phyloP scores from a whole-genome alignment of 192 early-diverging fungal species.

The Mortierella claussenii region DNA sequence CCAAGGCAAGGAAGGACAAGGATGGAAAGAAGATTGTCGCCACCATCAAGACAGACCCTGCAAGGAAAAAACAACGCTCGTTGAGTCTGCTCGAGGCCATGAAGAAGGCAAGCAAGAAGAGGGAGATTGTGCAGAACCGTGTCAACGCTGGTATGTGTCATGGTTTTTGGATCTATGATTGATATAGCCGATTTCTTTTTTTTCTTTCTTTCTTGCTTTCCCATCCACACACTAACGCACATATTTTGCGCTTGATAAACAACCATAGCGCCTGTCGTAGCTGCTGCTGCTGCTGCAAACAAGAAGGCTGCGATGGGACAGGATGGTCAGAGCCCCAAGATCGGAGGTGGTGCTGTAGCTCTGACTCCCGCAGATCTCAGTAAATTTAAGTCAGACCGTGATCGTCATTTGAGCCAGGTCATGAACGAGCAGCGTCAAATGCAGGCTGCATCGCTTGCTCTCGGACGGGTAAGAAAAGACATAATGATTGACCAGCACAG shows the following conservation, averaged over 20 bases:
- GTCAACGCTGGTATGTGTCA: slow-evolving; percentile 32
- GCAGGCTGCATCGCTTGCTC: slow-evolving; percentile 56
- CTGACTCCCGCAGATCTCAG: slow-evolving; percentile 66
- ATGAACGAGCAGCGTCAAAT: slow-evolving; percentile 61
- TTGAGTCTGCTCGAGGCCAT: slow-evolving; percentile 70
- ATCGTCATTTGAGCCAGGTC: slow-evolving; percentile 60
- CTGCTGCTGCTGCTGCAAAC: slow-evolving; percentile 44
- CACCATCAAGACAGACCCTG: slow-evolving; percentile 54
- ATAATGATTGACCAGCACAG: too few species aligned
- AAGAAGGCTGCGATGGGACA: slow-evolving; percentile 56
- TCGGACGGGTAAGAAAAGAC: slow-evolving; percentile 47
- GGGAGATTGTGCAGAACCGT: slow-evolving; percentile 54
- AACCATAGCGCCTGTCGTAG: slow-evolving; percentile 33
- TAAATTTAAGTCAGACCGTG: slow-evolving; percentile 59
- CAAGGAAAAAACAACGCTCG: slow-evolving; percentile 60
- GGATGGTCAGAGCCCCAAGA: slow-evolving; percentile 47
- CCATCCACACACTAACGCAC: not conserved
- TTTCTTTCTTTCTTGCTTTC: not conserved
- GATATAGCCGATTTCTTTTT: not conserved
- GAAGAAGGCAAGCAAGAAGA: slow-evolving; percentile 67
- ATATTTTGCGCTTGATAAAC: not conserved
- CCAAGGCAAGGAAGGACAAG: slow-evolving; percentile 49
- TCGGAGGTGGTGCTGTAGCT: slow-evolving; percentile 29
- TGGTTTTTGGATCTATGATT: slow-evolving; percentile 21
- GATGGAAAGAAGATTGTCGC: slow-evolving; percentile 46